Evolutionary conservation across 2,329 filamentous ascomycete genomes (phyloP).

Genomic region (Ophiocordyceps camponoti-saundersi): DNA sequence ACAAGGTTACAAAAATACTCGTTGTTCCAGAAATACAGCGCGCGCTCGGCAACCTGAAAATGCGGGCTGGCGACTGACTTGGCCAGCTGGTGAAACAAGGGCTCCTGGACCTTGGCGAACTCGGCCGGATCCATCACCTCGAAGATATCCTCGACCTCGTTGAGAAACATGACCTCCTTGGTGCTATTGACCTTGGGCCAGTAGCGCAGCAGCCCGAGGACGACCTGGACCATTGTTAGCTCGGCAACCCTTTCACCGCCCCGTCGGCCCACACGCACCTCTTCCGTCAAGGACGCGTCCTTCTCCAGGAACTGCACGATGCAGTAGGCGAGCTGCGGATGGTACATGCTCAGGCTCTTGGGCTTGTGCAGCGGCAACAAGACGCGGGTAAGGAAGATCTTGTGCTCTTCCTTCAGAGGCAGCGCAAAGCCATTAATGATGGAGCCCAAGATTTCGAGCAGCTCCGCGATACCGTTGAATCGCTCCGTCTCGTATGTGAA

Average conservation of each 20-base stretch:
- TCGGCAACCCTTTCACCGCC: neutral
- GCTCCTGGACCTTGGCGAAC: constrained; percentile 96
- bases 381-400: constrained; percentile 88
- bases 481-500: constrained; percentile 98
- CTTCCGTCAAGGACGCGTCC: constrained; percentile 90
- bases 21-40: constrained; percentile 99
- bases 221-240: constrained; percentile 40
- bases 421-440: constrained; percentile 98
- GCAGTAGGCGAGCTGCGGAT: constrained; percentile 94
- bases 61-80: constrained; percentile 97
- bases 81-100: constrained; percentile 88
- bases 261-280: constrained; percentile 32
- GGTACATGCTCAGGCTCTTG: constrained; percentile 99
- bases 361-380: constrained; percentile 92
- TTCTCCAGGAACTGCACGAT: constrained; percentile 99
- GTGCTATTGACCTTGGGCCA: constrained; percentile 99
- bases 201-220: constrained; percentile 83
- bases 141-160: constrained; percentile 98
- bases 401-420: constrained; percentile 95
- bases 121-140: constrained; percentile 99
- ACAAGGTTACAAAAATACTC: constrained; percentile 99
- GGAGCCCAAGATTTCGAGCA: constrained; percentile 90
- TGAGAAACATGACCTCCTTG: constrained; percentile 99
- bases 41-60: constrained; percentile 95
- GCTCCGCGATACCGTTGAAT: constrained; percentile 94